Evolutionary conservation across 2,329 filamentous ascomycete species (phyloP), one percentile per base, ranked within the genome.

Genomic region (Aspergillus brasiliensis): DNA sequence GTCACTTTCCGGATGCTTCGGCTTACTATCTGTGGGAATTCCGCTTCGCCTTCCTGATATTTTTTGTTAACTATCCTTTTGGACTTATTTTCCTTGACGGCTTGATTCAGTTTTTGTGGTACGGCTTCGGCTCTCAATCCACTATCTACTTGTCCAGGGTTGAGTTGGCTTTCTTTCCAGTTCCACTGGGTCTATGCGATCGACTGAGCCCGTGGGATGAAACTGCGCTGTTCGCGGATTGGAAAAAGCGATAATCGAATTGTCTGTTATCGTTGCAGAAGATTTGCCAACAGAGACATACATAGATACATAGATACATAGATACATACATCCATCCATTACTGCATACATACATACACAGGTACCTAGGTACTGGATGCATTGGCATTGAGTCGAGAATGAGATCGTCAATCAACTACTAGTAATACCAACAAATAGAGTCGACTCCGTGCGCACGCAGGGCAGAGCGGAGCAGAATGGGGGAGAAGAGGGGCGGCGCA

Each of bases 21-120:
- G 72, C 56, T 74, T 74, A 69, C 72, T 69, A 31, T 68, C 61
- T 71, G 51, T 44, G 71, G 72, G 56, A 59, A 69, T 72, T 63
- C 71, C 69, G 68, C 19, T 34, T 57, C n/a, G 25, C 21, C 25
- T 10, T 21, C 23, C 31, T 34, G 2, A 28, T 34, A 13, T 11
- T 34, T 23, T 6, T 27, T 25, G 21, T 10, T 3, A 15, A n/a
- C 21, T 17, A 11, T 21, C 23, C n/a, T n/a, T n/a, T n/a, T n/a
- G n/a, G n/a, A n/a, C n/a, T n/a, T n/a, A n/a, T n/a, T n/a, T n/a
- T n/a, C 21, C n/a, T 19, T 28, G 17, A 31, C 44, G 44, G 21
- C 13, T 15, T 42, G 17, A 51, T 17, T 23, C 10, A n/a, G n/a
- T n/a, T n/a, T 3, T 17, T 25, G 38, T 23, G 28, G 28, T 34